Base-by-base conservation (phyloP, 129 eudicot species). In the Chrysanthemum makinoi region DNA sequence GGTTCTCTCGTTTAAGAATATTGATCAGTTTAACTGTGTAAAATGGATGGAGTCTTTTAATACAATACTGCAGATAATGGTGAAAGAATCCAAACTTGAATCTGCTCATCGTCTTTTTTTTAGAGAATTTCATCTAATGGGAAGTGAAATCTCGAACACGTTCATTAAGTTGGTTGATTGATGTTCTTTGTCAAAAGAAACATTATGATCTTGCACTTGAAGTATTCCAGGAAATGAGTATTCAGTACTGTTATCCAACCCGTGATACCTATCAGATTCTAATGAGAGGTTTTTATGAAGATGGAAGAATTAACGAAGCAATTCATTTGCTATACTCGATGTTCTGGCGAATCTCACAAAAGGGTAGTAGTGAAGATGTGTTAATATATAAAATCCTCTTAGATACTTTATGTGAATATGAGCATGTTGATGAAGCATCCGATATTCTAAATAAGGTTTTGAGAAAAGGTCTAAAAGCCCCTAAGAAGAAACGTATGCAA, bases 361-460 rank as follows among this genome's bases (percentile, higher is more conserved):
- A 88, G 77, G 99, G 97, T 39, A 86, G 96, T 46, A 96, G 97
- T 70, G 94, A 75, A 47, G 97, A 94, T 94, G 83, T 94, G 44
- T 84, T 86, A 20, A 61, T 90, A 9, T 94, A 90, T 72, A 77
- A 94, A 81, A 86, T 75, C 60, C 86, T 94, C 6, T 83, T 94
- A 62, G 91, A 94, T 74, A 82, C 94, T 58, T 82, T 94, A 66
- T 81, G 92, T 73, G 86, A 86, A 46, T 69, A 78, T 51, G 95
- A 89, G 56, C 84, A 83, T 68, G 84, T 81, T 16, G 82, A 86
- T 5, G 94, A 94, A 74, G 97, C 99, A 63, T 76, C 86, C 47
- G 89, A 86, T 28, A 71, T 94, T 68, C 89, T 94, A 63, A 84
- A 77, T 44, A 90, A 90, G 83, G 78, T 90, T 62, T 78, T 94